Evolutionary conservation across 371 early-diverging fungal species (phyloP).

Genomic region (Mucor circinelloides): DNA sequence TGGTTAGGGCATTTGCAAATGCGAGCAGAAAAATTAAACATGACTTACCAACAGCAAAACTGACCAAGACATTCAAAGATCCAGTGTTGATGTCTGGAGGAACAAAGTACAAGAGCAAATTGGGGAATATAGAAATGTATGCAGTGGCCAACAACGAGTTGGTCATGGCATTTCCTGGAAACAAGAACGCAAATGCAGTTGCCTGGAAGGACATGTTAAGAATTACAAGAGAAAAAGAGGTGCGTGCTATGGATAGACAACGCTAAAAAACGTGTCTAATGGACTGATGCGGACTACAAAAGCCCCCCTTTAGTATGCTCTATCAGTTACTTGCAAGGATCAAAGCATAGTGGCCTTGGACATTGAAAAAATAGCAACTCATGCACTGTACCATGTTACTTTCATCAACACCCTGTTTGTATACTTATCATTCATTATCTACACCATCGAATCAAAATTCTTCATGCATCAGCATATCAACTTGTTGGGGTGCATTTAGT

Average conservation of each 20-base stretch:
- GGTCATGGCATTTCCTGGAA: slow-evolving; percentile 65
- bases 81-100: slow-evolving; percentile 76
- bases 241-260: not conserved
- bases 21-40: not conserved
- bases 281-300: slow-evolving; percentile 3
- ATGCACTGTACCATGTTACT: not conserved
- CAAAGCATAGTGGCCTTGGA: too few species aligned
- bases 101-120: slow-evolving; percentile 78
- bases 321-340: not conserved
- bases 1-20: too few species aligned
- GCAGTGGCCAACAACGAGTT: slow-evolving; percentile 79
- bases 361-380: not conserved
- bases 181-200: slow-evolving; percentile 33
- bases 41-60: slow-evolving; percentile 75
- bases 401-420: not conserved
- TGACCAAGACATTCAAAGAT: slow-evolving; percentile 74
- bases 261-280: not conserved
- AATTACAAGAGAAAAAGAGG: not conserved
- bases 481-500: not conserved
- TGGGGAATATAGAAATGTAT: slow-evolving; percentile 86
- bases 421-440: not conserved
- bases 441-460: not conserved
- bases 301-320: too few species aligned
- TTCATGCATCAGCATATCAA: not conserved
- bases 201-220: slow-evolving; percentile 2